phyloP scores from a whole-genome alignment of 257 asterid species.

The Salvia hispanica region DNA sequence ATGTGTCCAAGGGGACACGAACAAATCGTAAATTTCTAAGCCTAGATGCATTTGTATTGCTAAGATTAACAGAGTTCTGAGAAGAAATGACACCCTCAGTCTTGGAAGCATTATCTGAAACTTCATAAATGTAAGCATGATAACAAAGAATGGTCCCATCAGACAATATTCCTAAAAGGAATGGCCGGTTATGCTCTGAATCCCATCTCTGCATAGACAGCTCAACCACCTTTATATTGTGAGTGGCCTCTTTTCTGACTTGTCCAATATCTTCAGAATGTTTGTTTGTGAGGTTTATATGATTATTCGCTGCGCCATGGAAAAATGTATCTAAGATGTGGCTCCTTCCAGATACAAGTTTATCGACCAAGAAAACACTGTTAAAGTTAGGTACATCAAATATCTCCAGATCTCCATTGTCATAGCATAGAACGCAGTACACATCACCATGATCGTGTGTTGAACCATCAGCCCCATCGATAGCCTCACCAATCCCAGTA shows the following conservation, averaged over 20 bases:
- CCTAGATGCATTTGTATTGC: constrained; percentile 70
- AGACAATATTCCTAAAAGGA: constrained; percentile 76
- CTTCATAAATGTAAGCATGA: constrained; percentile 81
- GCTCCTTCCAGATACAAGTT: constrained; percentile 77
- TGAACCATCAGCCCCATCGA: constrained; percentile 85
- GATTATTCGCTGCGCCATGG: constrained; percentile 47
- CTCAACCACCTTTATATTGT: constrained; percentile 74
- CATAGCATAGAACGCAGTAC: constrained; percentile 79
- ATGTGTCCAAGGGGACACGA: constrained; percentile 70
- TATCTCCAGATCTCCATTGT: constrained; percentile 80
- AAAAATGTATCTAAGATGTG: constrained; percentile 60
- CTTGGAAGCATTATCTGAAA: constrained; percentile 62
- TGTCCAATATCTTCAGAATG: constrained; percentile 52
- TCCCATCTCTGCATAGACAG: constrained; percentile 93
- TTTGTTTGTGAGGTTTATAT: constrained; percentile 39
- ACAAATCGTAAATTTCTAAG: constrained; percentile 83
- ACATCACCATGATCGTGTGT: constrained; percentile 91
- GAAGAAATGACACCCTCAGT: constrained; percentile 53
- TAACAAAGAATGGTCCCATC: constrained; percentile 95
- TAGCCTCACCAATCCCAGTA: constrained; percentile 83
- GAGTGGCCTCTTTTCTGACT: constrained; percentile 65
- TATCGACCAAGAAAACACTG: constrained; percentile 74
- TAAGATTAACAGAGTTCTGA: constrained; percentile 40
- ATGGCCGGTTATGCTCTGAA: constrained; percentile 77
- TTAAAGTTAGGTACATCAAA: constrained; percentile 84